Evolutionary conservation across 1,284 basidiomycete species (phyloP).

Genomic region (Melanopsichium pennsylvanicum): DNA sequence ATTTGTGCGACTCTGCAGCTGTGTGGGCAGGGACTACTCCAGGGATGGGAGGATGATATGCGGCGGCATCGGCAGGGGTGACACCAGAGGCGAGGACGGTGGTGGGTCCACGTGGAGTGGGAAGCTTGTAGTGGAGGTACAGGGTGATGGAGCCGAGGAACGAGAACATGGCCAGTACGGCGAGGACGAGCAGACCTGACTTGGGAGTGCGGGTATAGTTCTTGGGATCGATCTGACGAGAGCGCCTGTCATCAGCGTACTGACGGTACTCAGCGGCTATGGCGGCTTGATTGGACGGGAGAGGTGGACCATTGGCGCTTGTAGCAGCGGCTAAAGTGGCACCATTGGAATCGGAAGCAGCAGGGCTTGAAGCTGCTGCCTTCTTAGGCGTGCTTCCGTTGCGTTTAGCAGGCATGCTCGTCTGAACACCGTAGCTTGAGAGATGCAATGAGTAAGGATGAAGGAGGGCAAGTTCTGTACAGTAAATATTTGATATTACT

Average conservation of each 20-base stretch:
- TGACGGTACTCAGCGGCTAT: slow-evolving; percentile 17
- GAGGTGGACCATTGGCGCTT: slow-evolving; percentile 10
- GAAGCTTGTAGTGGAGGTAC: slow-evolving; percentile 59
- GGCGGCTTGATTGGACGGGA: slow-evolving; percentile 4
- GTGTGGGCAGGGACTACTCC: slow-evolving; percentile 18
- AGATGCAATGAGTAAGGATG: too few species aligned
- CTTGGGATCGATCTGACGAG: slow-evolving; percentile 32
- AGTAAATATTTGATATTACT: too few species aligned
- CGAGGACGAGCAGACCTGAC: slow-evolving; percentile 31
- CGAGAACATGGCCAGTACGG: slow-evolving; percentile 28
- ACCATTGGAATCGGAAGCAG: slow-evolving; percentile 7
- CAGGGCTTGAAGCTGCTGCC: slow-evolving; percentile 6
- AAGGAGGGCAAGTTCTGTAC: too few species aligned
- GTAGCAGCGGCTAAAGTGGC: slow-evolving; percentile 3
- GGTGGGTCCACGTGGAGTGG: slow-evolving; percentile 45
- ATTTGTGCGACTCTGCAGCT: slow-evolving; percentile 13
- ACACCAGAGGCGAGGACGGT: slow-evolving; percentile 32
- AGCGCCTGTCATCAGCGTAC: slow-evolving; percentile 17
- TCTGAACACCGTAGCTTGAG: too few species aligned
- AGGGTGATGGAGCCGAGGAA: slow-evolving; percentile 45
- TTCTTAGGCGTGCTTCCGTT: slow-evolving; percentile 39
- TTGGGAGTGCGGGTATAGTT: slow-evolving; percentile 43
- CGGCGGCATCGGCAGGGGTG: slow-evolving; percentile 31
- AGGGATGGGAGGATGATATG: slow-evolving; percentile 33
- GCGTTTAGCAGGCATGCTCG: slow-evolving; percentile 35